Conservation (phyloP, 2,329 filamentous ascomycete genomes). For the Lecanicillium sp. region DNA sequence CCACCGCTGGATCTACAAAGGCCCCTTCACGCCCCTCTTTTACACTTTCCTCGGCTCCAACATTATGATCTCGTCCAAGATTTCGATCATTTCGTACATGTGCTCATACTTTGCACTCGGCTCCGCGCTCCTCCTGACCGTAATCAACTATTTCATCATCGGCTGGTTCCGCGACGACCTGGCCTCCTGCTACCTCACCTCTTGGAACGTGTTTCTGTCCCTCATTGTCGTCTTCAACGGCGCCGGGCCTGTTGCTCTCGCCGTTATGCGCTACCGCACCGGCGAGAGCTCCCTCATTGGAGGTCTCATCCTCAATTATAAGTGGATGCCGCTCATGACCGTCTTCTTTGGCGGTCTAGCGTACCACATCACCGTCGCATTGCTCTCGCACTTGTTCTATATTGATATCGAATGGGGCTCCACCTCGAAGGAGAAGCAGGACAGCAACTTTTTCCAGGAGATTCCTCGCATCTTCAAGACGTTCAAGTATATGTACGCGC, state of each 20-base stretch:
- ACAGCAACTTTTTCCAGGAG: slow-evolving; percentile 49
- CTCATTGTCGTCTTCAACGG: slow-evolving; percentile 59
- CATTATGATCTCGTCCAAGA: slow-evolving; percentile 58
- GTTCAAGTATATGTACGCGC: slow-evolving; percentile 46
- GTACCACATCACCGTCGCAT: slow-evolving; percentile 31
- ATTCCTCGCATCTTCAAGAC: slow-evolving; percentile 45
- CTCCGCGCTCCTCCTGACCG: slow-evolving; percentile 57
- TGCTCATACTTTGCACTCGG: slow-evolving; percentile 67
- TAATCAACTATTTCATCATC: slow-evolving; percentile 63
- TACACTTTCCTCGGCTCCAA: slow-evolving; percentile 50
- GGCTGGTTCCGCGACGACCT: slow-evolving; percentile 63
- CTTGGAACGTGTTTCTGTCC: slow-evolving; percentile 55
- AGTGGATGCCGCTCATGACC: slow-evolving; percentile 50
- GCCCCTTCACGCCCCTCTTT: slow-evolving; percentile 61
- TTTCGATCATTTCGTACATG: slow-evolving; percentile 65
- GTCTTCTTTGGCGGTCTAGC: slow-evolving; percentile 37
- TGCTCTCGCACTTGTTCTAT: slow-evolving; percentile 34
- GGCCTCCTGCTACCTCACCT: slow-evolving; percentile 61
- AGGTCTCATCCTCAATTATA: slow-evolving; percentile 39
- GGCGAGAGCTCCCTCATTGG: slow-evolving; percentile 42
- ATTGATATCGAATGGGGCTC: slow-evolving; percentile 42
- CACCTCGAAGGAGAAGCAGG: slow-evolving; percentile 51
- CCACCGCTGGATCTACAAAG: slow-evolving; percentile 50
- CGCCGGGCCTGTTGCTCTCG: slow-evolving; percentile 53
- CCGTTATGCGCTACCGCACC: slow-evolving; percentile 54